phyloP scores from a whole-genome alignment of 345 rosid genomes.

The Erucastrum elatum region DNA sequence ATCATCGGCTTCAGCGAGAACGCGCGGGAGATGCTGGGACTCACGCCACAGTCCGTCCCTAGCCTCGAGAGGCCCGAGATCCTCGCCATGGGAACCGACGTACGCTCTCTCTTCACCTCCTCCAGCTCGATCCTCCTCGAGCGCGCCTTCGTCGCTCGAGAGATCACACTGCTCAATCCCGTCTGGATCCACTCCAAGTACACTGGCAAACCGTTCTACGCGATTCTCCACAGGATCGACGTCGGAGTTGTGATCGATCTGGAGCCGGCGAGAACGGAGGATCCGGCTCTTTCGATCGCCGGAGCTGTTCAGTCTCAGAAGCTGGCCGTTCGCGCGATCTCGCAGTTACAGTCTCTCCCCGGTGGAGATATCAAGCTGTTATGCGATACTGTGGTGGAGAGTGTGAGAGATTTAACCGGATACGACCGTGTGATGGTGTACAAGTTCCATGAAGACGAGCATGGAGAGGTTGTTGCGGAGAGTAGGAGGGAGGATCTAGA shows the following conservation, averaged over 20 bases:
- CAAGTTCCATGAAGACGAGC: slow-evolving; percentile 98
- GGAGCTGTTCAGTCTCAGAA: slow-evolving; percentile 99
- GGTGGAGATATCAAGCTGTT: slow-evolving; percentile 87
- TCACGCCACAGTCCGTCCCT: slow-evolving; percentile 83
- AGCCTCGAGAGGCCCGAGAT: slow-evolving; percentile 68
- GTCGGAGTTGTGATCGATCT: slow-evolving; percentile 90
- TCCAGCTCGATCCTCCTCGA: slow-evolving; percentile 52
- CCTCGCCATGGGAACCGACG: slow-evolving; percentile 67
- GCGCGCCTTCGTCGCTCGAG: slow-evolving; percentile 83
- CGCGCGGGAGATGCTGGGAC: slow-evolving; percentile 85
- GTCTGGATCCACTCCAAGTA: slow-evolving; percentile 85
- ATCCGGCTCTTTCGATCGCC: slow-evolving; percentile 92
- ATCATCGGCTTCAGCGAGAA: slow-evolving; percentile 83
- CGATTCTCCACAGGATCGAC: slow-evolving; percentile 87
- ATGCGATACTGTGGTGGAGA: slow-evolving; percentile 87
- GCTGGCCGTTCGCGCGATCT: slow-evolving; percentile 88
- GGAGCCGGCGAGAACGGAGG: slow-evolving; percentile 93
- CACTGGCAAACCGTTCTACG: slow-evolving; percentile 85
- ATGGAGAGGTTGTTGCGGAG: slow-evolving; percentile 99
- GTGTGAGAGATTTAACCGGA: slow-evolving; percentile 88
- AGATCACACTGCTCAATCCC: slow-evolving; percentile 86
- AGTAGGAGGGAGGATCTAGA: slow-evolving; percentile 75
- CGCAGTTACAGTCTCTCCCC: slow-evolving; percentile 84
- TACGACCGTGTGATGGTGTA: slow-evolving; percentile 98
- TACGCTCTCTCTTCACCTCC: slow-evolving; percentile 68